These are phyloP conservation scores for barley (Hordeum vulgare) DNA, from an alignment of 176 grass and related monocot genomes.

Conservation along the genomic window DNA sequence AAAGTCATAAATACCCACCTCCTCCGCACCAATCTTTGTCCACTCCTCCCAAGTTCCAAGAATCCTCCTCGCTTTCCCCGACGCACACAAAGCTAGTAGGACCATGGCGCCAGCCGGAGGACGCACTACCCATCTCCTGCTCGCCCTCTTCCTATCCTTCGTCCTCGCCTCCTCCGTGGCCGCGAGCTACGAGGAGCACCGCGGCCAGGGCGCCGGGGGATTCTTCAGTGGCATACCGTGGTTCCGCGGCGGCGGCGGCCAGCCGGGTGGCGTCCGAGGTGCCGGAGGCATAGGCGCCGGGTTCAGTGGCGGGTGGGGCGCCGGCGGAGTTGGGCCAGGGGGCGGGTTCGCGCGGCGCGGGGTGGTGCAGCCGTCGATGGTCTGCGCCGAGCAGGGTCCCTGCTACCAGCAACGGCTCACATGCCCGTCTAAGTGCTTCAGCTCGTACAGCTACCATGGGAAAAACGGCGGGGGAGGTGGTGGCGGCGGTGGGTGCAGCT, in stretches of 20 bases:
- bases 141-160: not conserved
- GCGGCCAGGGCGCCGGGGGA: not conserved
- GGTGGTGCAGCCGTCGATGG: conserved; percentile 34
- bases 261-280: not conserved
- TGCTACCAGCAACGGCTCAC: conserved; percentile 50
- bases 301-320: conserved; percentile 14
- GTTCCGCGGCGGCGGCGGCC: conserved; percentile 23
- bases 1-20: not conserved
- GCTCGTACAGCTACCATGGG: conserved; percentile 32
- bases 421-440: conserved; percentile 52
- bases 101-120: not conserved
- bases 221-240: conserved; percentile 6
- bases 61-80: not conserved
- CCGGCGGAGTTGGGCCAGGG: not conserved
- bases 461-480: conserved; percentile 44
- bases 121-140: not conserved
- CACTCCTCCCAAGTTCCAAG: not conserved
- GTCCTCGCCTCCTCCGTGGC: not conserved
- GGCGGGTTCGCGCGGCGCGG: conserved; percentile 31
- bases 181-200: not conserved
- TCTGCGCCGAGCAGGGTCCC: conserved; percentile 41
- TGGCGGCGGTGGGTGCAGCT: conserved; percentile 48
- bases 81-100: not conserved
- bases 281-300: conserved; percentile 14
- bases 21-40: not conserved